Evolutionary conservation across 1,139 yeast genomes (phyloP), one percentile per base, ranked within the genome.

Genomic region (Geotrichum citri-aurantii): DNA sequence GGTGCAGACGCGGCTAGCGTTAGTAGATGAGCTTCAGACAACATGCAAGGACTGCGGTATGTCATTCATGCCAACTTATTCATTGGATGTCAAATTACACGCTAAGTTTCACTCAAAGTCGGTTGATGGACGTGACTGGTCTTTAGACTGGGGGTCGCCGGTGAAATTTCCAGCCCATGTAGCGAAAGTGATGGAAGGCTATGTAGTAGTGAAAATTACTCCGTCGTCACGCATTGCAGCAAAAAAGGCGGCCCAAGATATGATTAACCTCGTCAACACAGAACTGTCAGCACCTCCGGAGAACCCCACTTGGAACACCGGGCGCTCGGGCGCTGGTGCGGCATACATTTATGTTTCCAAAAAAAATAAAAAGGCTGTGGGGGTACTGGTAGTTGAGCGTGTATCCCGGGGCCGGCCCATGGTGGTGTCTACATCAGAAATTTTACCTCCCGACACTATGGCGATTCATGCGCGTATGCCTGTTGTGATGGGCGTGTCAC

Each of bases 241-340:
- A 6, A 65, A 68, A 50, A 51, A 63, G 14, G 72, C 75, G 1
- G 71, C 78, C 0, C 68, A 71, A 24, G 75, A 75, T 14, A 64
- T 79, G 4, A 67, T 85, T 26, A 69, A 71, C 2, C 72, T 84
- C 69, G 87, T 81, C n/a, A 85, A 85, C 66, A 73, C 71, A 12
- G 86, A 82, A 61, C 74, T 85, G 54, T 79, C 79, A 65, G 89
- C 91, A 0, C 82, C 86, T 0, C 71, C 67, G 12, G 88, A 80
- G 59, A 77, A 80, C 12, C 71, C 74, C 1, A 69, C 69, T 37
- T 84, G 89, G 89, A 68, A 62, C 10, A 57, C 57, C 31, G 58
- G 61, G 10, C 44, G 71, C 52, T 40, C 52, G 3, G 63, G 68
- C 26, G 62, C 65, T 14, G 70, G 68, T 10, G 68, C 68, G 23